Percentiles rank a stretch among this genome's conserved stretches.
These are phyloP conservation scores for Aspergillus sp. DNA, from an alignment of 2,329 filamentous ascomycete species.

Conservation along the genomic window DNA sequence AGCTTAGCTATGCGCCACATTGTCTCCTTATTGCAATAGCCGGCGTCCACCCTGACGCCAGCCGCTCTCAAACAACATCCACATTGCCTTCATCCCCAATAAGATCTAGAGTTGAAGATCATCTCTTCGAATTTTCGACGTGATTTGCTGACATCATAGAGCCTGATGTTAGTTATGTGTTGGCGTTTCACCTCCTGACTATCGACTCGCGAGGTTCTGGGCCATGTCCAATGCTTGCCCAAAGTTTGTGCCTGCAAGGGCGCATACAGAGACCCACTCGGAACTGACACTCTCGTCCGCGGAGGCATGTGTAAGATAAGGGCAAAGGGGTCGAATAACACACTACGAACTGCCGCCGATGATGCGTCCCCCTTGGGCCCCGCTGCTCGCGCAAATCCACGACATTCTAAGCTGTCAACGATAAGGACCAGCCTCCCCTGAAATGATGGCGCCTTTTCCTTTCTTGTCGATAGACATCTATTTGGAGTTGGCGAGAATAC, in stretches of 20 bases:
- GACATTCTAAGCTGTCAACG: not conserved
- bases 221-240: not conserved
- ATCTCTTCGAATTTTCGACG: not conserved
- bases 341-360: not conserved
- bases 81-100: not conserved
- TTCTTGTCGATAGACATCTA: not conserved
- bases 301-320: constrained; percentile 1
- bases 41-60: not conserved
- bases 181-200: not conserved
- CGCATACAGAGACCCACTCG: constrained; percentile 1
- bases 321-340: constrained; percentile 7
- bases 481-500: not conserved
- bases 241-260: constrained; percentile 1
- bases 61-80: not conserved
- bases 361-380: not conserved
- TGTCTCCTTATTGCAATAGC: constrained; percentile 4
- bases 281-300: not conserved
- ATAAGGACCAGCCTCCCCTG: not conserved
- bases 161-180: not conserved
- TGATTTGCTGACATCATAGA: not conserved
- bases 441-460: not conserved
- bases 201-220: not conserved
- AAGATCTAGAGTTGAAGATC: not conserved
- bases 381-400: not conserved
- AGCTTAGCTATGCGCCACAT: constrained; percentile 1